Evolutionary conservation across 2,329 filamentous ascomycete species (phyloP).

Genomic region (Biscogniauxia sp.): DNA sequence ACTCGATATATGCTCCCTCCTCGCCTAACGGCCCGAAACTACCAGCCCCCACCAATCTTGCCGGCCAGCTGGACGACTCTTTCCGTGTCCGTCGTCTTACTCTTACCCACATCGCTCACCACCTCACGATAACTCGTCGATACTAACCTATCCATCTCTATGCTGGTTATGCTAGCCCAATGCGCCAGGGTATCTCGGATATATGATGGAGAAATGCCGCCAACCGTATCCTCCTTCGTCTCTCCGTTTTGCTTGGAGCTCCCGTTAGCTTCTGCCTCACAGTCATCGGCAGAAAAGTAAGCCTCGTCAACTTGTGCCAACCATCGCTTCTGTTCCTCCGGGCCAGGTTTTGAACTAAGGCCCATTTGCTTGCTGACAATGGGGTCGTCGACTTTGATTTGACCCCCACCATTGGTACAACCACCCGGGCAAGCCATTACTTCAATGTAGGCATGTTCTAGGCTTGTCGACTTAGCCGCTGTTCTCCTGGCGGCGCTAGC

Average conservation of each 20-base stretch:
- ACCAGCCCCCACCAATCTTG: conserved; percentile 94
- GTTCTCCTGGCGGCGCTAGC: conserved; percentile 55
- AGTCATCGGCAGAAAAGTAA: conserved; percentile 75
- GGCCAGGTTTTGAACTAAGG: conserved; percentile 57
- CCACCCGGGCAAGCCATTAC: conserved; percentile 99
- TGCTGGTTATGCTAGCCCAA: conserved; percentile 72
- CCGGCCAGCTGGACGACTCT: conserved; percentile 84
- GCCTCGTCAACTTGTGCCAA: conserved; percentile 80
- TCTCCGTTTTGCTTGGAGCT: conserved; percentile 26
- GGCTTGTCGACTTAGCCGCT: conserved; percentile 45
- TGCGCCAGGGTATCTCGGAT: conserved; percentile 69
- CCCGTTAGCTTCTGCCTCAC: conserved; percentile 32
- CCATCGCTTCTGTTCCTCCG: conserved; percentile 84
- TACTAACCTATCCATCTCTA: conserved; percentile 68
- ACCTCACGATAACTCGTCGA: conserved; percentile 91
- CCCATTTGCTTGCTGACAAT: conserved; percentile 51
- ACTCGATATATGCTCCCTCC: not conserved
- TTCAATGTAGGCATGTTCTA: conserved; percentile 89
- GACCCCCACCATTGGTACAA: conserved; percentile 95
- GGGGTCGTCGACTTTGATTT: conserved; percentile 86
- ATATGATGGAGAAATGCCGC: conserved; percentile 63
- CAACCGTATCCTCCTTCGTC: conserved; percentile 44
- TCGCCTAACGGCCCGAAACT: conserved; percentile 22
- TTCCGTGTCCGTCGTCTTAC: conserved; percentile 66
- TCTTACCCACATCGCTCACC: conserved; percentile 90